Base-by-base conservation (phyloP, 2,329 filamentous ascomycete genomes). In the Sporothrix globosa region DNA sequence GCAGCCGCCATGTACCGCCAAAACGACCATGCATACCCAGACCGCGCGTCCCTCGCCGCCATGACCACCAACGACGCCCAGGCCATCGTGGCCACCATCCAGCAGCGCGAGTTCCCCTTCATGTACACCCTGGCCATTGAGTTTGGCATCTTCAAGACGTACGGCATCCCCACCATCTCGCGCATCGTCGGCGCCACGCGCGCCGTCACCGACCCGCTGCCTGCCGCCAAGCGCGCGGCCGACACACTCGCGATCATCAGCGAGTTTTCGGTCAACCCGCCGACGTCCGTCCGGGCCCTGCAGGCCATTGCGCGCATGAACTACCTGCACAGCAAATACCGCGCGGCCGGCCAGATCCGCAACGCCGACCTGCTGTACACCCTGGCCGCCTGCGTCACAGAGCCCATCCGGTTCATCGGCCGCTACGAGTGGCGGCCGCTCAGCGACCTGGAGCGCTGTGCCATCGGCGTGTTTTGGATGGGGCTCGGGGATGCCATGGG, bases 391-490 rank as follows among this genome's bases (percentile, higher is more conserved):
- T 92, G 92, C 76, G 84, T 91, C 21, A 81, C 85, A 0, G 88
- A 93, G 76, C 90, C 91, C 0, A 78, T 86, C 41, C 82, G 84
- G 17, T 93, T 90, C 82, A 84, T 91, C 44, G 77, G 83, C 5
- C 80, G 80, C 6, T 91, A 88, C 75, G 92, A 95, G 77, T 95
- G 91, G 91, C 86, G 92, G 1, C 52, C 80, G 4, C 77, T 92
- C 27, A 90, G 85, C 19, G 86, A 90, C 0, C 82, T 93, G 79
- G 92, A 94, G 78, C 78, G 82, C 11, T 91, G 89, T 72, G 91
- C 90, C 0, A 79, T 90, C 41, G 88, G 86, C 19, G 88, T 87
- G 0, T 88, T 91, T 75, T 93, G 90, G 91, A 91, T 91, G 78
- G 83, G 83, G 68, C 80, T 92, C 19, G 91, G 91, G 17, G 88